These are phyloP conservation scores for Collybia nuda DNA, from an alignment of 768 basidiomycete genomes.

Conservation along the genomic window DNA sequence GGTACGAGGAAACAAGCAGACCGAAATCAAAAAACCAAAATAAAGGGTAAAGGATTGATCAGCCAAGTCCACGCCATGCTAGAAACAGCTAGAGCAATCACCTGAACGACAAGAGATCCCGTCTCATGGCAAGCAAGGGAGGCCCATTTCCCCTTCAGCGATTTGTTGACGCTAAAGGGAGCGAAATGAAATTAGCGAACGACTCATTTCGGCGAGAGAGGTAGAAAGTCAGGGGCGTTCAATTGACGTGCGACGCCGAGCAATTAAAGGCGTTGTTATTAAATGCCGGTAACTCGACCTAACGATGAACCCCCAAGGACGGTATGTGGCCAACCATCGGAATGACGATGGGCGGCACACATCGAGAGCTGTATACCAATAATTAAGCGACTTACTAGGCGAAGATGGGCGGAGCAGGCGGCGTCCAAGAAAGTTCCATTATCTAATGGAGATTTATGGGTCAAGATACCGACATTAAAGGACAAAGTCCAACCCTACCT, in stretches of 20 bases:
- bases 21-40: background rate
- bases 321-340: background rate
- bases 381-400: constrained; percentile 57
- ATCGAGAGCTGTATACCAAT: background rate
- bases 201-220: background rate
- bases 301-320: background rate
- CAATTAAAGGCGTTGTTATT: too few relatives aligned
- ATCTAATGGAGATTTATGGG: constrained; percentile 44
- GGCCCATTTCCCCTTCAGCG: constrained; percentile 87
- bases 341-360: too few relatives aligned
- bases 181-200: constrained; percentile 1
- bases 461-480: background rate
- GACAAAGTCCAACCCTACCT: constrained; percentile 40
- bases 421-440: constrained; percentile 88
- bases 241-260: too few relatives aligned
- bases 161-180: constrained; percentile 72
- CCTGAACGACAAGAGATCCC: constrained; percentile 86
- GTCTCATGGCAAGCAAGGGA: constrained; percentile 89
- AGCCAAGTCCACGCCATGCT: too few relatives aligned
- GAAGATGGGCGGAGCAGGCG: constrained; percentile 87
- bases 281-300: too few relatives aligned
- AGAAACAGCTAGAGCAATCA: constrained; percentile 22
- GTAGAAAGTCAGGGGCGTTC: too few relatives aligned
- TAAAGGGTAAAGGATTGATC: too few relatives aligned
- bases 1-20: background rate